Base-by-base conservation (phyloP, 1,284 basidiomycete species). In the Athelia psychrophila region DNA sequence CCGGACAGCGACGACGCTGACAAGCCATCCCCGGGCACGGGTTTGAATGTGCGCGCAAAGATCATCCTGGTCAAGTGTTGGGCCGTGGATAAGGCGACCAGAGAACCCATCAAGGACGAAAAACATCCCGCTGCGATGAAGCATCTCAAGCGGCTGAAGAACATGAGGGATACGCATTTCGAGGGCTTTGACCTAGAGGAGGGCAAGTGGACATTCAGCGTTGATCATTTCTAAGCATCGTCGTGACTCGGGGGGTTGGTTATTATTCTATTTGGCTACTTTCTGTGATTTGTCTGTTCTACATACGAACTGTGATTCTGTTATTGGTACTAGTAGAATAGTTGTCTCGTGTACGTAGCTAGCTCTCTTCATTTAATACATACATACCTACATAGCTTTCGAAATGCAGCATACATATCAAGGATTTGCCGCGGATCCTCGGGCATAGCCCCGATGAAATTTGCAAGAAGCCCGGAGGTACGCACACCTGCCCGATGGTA, bases 151-250 rank as follows among this genome's bases (percentile, higher is more conserved):
- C 82, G 91, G 60, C 75, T 98, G 67, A 86, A 87, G 76, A 82
- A 79, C 56, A 93, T 95, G 78, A 85, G 86, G 64, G 88, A 90
- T 52, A 97, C 94, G 36, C 80, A 84, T 54, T 98, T 96, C 64
- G 84, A 93, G 65, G 76, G 74, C 63, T 98, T 93, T 67, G 87
- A 93, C 53, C 77, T 86, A 45, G 78, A 77, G 59, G 83, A 84
- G 59, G 96, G 96, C 45, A 87, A 83, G 65, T 98, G 97, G 96
- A 89, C 85, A 35, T 99, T 99, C 74, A 83, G 79, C 25, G 96
- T 98, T 54, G 88, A 95, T 65, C 93, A 96, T 75, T 98, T 98
- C 72, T 90, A 63, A 71, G 58, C 12, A 44, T 19, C 30, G 25
- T 30, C n/a, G 16, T 42, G 38, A 9, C 20, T 8, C 20, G 38